These are phyloP conservation scores for Hypoxylon lienhwacheense DNA, from an alignment of 495 filamentous ascomycete species.

Conservation along the genomic window DNA sequence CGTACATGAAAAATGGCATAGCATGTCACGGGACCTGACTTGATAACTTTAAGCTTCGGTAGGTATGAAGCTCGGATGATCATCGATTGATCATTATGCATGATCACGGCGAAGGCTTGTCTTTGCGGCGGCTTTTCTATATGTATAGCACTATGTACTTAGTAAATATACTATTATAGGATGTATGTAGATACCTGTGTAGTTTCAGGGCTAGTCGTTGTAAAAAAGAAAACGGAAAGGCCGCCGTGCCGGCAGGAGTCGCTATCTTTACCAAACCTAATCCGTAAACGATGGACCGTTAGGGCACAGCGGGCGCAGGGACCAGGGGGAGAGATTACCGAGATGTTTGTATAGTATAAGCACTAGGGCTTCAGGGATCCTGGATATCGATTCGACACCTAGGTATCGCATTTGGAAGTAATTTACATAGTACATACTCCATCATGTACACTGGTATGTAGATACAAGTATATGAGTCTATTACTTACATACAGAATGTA, in stretches of 20 bases:
- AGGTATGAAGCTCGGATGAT: not conserved
- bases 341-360: conserved; percentile 16
- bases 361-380: conserved; percentile 23
- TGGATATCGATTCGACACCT: too few relatives aligned
- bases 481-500: too few relatives aligned
- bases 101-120: conserved; percentile 17
- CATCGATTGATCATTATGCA: not conserved
- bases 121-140: conserved; percentile 6
- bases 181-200: too few relatives aligned
- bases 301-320: conserved; percentile 7
- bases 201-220: too few relatives aligned
- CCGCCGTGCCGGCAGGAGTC: conserved; percentile 19
- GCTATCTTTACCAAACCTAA: conserved; percentile 7
- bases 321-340: not conserved
- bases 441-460: too few relatives aligned
- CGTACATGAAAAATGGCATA: not conserved
- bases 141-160: too few relatives aligned
- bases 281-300: too few relatives aligned
- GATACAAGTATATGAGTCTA: too few relatives aligned
- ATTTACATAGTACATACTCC: too few relatives aligned
- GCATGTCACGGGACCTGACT: not conserved
- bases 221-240: conserved; percentile 10
- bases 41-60: not conserved
- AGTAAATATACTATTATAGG: too few relatives aligned
- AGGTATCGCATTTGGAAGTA: too few relatives aligned